Base-by-base conservation (phyloP, 202 grass and related monocot genomes). In the Bolboschoenoplectus hybrid region DNA sequence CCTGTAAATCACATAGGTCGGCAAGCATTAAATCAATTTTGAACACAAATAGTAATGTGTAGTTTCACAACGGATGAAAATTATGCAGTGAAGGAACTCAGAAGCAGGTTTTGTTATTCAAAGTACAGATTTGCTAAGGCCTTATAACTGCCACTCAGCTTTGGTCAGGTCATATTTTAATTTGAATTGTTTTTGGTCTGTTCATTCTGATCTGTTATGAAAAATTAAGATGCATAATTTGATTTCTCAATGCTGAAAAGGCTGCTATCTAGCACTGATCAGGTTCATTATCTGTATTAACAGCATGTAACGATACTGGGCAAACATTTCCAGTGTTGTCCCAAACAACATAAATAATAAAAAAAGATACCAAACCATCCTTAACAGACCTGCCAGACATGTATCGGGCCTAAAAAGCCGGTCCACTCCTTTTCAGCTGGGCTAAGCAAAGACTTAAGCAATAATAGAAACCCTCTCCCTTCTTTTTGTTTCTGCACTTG, bases 401-500 rank as follows among this genome's bases (percentile, higher is more conserved):
- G 96, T 88, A 98, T 95, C 51, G 93, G 96, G 64, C 96, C 87
- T 62, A 98, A 87, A 92, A 98, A 98, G 73, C 96, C 96, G 19
- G 92, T 85, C 93, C 93, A 95, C 74, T 95, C 93, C 49, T 72
- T 86, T 66, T 98, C 96, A 88, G 66, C 87, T 38, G 91, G 87
- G 64, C 58, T 89, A 63, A 92, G 91, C 3, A 98, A 77, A 85
- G 91, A 92, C 64, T 90, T 98, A 55, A 98, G 79, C 79, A 91
- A 89, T n/a, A 65, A 67, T 44, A 88, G 87, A 85, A 98, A 89
- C 72, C 94, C 68, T 43, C 76, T 82, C 35, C 81, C 87, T 39
- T 86, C 87, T 87, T 89, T 92, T 6, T 71, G 86, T 85, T 98
- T 98, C 68, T 92, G 91, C 74, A 88, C 92, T 91, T 98, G 96